These are phyloP conservation scores for Akanthomyces uredinophilus DNA, from an alignment of 2,329 filamentous ascomycete genomes.

Conservation along the genomic window DNA sequence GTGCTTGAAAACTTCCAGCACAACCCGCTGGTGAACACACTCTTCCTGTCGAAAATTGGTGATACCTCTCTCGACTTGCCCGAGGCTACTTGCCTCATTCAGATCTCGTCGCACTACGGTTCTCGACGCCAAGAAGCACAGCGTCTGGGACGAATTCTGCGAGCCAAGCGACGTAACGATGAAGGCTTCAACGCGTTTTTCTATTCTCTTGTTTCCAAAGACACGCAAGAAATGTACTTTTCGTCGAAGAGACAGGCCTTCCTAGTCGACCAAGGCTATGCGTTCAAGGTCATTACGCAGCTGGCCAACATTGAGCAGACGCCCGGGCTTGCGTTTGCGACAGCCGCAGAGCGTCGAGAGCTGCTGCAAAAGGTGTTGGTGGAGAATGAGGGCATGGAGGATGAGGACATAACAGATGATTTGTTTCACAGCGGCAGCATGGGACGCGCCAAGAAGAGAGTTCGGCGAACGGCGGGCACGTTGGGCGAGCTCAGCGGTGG, in stretches of 20 bases:
- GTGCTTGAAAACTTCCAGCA: slow-evolving; percentile 95
- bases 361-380: slow-evolving; percentile 84
- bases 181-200: slow-evolving; percentile 99
- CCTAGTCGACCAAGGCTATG: slow-evolving; percentile 94
- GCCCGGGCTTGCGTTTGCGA: slow-evolving; percentile 72
- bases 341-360: slow-evolving; percentile 74
- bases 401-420: slow-evolving; percentile 57
- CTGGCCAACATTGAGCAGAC: slow-evolving; percentile 85
- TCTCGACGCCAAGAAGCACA: slow-evolving; percentile 96
- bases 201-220: slow-evolving; percentile 94
- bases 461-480: slow-evolving; percentile 75
- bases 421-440: slow-evolving; percentile 38
- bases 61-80: slow-evolving; percentile 97
- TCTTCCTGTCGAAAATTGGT: slow-evolving; percentile 96
- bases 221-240: slow-evolving; percentile 97
- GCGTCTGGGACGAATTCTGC: slow-evolving; percentile 82
- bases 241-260: slow-evolving; percentile 96
- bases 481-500: slow-evolving; percentile 84
- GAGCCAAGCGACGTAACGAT: slow-evolving; percentile 92
- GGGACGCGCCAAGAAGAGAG: slow-evolving; percentile 51
- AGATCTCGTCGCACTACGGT: slow-evolving; percentile 96
- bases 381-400: slow-evolving; percentile 72
- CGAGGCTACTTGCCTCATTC: slow-evolving; percentile 93
- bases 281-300: slow-evolving; percentile 98
- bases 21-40: slow-evolving; percentile 81